Percentiles rank a stretch among this genome's conserved stretches.
These are phyloP conservation scores for Micractinium conductrix DNA, from an alignment of 139 green algal genomes.

Conservation along the genomic window DNA sequence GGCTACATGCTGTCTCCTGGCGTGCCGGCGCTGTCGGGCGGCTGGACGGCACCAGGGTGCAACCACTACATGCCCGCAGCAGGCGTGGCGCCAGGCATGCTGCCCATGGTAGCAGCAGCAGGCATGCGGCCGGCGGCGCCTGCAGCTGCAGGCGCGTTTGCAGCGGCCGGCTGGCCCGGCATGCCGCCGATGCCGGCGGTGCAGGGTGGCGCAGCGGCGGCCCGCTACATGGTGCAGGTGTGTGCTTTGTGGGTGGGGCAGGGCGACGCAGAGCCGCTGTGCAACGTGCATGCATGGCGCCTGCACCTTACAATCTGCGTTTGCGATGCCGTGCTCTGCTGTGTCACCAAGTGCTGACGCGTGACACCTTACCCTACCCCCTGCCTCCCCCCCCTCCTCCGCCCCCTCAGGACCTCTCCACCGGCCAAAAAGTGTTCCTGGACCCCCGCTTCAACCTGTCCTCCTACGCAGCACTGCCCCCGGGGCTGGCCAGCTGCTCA, in stretches of 20 bases:
- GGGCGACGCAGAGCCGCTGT: too few relatives aligned
- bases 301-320: not conserved
- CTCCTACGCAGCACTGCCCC: not conserved
- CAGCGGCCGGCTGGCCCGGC: not conserved
- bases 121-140: not conserved
- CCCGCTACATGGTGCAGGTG: slow-evolving; percentile 46
- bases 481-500: slow-evolving; percentile 6
- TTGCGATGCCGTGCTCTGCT: not conserved
- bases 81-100: too few relatives aligned
- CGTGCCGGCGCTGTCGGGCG: slow-evolving; percentile 7
- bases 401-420: slow-evolving; percentile 34
- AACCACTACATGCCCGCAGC: too few relatives aligned
- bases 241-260: not conserved
- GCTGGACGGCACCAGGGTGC: too few relatives aligned
- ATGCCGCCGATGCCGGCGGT: not conserved
- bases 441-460: slow-evolving; percentile 38
- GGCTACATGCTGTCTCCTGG: not conserved
- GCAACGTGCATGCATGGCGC: not conserved
- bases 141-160: not conserved
- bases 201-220: not conserved
- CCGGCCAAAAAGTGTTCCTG: slow-evolving; percentile 41
- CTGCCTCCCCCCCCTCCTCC: not conserved
- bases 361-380: not conserved
- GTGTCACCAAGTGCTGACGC: too few relatives aligned
- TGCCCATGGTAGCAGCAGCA: not conserved